phyloP scores from a whole-genome alignment of 371 early-diverging fungal genomes.

The Mucor lusitanicus region DNA sequence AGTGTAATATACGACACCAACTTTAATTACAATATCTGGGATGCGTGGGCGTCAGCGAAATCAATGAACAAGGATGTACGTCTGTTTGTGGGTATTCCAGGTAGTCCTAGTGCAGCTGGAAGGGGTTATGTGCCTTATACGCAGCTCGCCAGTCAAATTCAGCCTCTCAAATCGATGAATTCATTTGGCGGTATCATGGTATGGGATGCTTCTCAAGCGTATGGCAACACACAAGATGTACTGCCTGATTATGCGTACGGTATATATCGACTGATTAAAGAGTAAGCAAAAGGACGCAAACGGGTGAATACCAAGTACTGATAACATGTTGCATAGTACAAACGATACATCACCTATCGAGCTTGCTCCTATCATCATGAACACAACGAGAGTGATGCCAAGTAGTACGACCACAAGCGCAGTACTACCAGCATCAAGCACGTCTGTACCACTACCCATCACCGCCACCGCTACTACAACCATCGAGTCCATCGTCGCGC shows the following conservation, averaged over 20 bases:
- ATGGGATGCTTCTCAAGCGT: constrained; percentile 61
- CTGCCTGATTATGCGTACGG: constrained; percentile 28
- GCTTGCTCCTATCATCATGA: neutral
- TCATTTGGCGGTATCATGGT: constrained; percentile 71
- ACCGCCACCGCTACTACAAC: neutral
- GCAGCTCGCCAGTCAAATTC: constrained; percentile 23
- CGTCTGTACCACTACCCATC: too few species aligned
- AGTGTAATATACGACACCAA: constrained; percentile 15
- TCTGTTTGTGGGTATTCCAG: constrained; percentile 64
- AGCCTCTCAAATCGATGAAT: constrained; percentile 31
- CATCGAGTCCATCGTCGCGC: neutral
- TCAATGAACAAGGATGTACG: constrained; percentile 63
- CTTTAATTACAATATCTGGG: constrained; percentile 58
- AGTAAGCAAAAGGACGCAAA: constrained; percentile 2
- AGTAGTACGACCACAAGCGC: neutral
- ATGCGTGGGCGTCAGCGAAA: constrained; percentile 63
- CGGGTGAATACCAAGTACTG: neutral
- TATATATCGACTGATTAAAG: constrained; percentile 13
- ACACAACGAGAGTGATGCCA: neutral
- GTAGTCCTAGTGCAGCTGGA: constrained; percentile 49
- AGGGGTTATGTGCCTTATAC: constrained; percentile 40
- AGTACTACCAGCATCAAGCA: neutral
- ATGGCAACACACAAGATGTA: constrained; percentile 33
- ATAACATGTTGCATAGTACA: neutral
- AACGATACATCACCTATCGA: neutral